phyloP scores from a whole-genome alignment of 495 filamentous ascomycete genomes.

The Letharia columbiana region DNA sequence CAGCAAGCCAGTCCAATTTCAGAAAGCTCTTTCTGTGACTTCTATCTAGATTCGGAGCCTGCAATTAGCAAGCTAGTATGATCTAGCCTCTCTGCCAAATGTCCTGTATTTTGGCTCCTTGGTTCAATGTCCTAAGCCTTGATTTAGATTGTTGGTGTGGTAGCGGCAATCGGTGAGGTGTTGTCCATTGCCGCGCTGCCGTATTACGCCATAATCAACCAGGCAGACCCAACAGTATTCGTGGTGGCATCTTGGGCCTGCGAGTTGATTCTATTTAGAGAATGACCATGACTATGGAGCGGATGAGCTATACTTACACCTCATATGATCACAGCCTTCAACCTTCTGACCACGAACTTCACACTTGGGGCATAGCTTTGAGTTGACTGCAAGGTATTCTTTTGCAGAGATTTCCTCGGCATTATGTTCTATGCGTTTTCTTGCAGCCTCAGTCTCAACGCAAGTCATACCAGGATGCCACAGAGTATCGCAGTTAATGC shows the following conservation, averaged over 20 bases:
- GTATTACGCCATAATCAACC: not conserved
- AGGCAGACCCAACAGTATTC: slow-evolving; percentile 19
- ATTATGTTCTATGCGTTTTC: no score
- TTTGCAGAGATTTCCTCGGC: slow-evolving; percentile 1
- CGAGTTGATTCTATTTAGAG: no score
- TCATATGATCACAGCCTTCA: slow-evolving; percentile 16
- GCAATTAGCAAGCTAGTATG: no score
- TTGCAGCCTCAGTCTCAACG: no score
- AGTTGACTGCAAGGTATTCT: slow-evolving; percentile 1
- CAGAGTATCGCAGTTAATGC: slow-evolving; percentile 8
- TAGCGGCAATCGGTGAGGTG: slow-evolving; percentile 1
- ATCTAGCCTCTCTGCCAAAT: no score
- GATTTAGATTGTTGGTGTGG: not conserved
- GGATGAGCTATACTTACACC: slow-evolving; percentile 1
- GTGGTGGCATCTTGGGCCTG: slow-evolving; percentile 4
- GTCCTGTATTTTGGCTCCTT: no score
- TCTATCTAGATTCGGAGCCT: no score
- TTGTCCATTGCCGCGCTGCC: not conserved
- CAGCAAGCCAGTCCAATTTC: no score
- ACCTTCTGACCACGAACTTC: not conserved
- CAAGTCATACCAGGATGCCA: slow-evolving; percentile 11
- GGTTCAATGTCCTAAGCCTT: no score
- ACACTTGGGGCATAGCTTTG: slow-evolving; percentile 14
- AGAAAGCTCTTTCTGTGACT: no score
- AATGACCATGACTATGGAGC: no score